These are phyloP conservation scores for Teunomyces cretensis DNA, from an alignment of 805 yeast genomes.

Conservation along the genomic window DNA sequence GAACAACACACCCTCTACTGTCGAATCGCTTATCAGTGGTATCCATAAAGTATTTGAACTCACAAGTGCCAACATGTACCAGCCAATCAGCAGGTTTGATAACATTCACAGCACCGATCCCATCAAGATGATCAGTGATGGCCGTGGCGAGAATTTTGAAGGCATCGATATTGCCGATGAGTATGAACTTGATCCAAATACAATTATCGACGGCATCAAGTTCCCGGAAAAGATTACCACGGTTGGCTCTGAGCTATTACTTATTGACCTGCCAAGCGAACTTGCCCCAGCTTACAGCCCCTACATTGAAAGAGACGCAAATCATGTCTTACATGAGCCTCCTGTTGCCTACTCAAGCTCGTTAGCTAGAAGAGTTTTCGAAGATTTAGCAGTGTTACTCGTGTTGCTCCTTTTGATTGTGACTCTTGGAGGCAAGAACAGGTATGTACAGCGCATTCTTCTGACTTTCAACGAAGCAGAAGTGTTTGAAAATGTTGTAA, in stretches of 20 bases:
- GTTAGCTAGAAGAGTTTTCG: conserved; percentile 27
- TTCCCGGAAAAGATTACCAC: conserved; percentile 20
- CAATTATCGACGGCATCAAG: conserved; percentile 36
- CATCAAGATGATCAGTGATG: conserved; percentile 27
- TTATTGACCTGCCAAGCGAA: conserved; percentile 3
- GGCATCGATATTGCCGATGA: neutral
- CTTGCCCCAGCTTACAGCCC: conserved; percentile 2
- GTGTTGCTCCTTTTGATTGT: conserved; percentile 36
- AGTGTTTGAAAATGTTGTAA: neutral
- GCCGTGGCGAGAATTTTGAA: conserved; percentile 4
- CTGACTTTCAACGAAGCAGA: conserved; percentile 2
- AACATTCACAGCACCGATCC: conserved; percentile 3
- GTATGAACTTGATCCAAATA: neutral
- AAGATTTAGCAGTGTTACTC: conserved; percentile 49
- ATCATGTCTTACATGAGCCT: neutral
- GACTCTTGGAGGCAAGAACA: conserved; percentile 26
- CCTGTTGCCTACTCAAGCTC: neutral
- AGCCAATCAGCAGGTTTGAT: conserved; percentile 33
- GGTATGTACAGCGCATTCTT: conserved; percentile 8
- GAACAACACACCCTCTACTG: conserved; percentile 14
- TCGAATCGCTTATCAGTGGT: conserved; percentile 33
- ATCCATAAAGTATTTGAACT: conserved; percentile 34
- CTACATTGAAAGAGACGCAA: neutral
- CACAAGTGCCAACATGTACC: conserved; percentile 30
- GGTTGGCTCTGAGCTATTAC: conserved; percentile 9